Evolutionary conservation across 2,329 filamentous ascomycete genomes (phyloP).

Genomic region (Aaosphaeria arxii): DNA sequence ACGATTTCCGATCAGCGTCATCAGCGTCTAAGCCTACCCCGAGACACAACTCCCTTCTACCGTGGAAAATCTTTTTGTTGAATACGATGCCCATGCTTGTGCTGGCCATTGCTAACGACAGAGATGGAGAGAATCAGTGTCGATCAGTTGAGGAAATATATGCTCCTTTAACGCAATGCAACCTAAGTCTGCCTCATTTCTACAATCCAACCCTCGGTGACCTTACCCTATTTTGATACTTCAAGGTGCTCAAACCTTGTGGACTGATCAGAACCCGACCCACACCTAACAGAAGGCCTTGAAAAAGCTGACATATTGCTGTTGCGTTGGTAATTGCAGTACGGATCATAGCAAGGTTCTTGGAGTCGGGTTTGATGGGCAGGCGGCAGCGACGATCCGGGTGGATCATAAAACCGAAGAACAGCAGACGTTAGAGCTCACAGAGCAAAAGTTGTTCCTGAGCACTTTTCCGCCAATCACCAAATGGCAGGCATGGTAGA

Average conservation of each 20-base stretch:
- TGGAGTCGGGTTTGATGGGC: constrained; percentile 13
- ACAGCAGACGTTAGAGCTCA: constrained; percentile 18
- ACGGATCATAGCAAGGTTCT: constrained; percentile 14
- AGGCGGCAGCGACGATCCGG: constrained; percentile 9
- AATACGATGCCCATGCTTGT: too few species aligned
- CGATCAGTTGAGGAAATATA: too few species aligned
- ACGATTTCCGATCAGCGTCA: too few species aligned
- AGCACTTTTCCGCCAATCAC: constrained; percentile 14
- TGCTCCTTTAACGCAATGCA: constrained; percentile 5
- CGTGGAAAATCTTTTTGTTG: too few species aligned
- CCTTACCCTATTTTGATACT: too few species aligned
- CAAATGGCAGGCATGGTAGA: constrained; percentile 13
- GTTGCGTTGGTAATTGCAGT: constrained; percentile 1
- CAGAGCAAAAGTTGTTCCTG: constrained; percentile 10
- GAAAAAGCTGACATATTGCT: constrained; percentile 4
- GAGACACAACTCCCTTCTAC: too few species aligned
- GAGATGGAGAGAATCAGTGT: too few species aligned
- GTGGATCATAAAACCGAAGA: constrained; percentile 8
- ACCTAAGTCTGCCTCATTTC: constrained; percentile 8
- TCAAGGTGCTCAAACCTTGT: too few species aligned
- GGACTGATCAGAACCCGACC: not conserved
- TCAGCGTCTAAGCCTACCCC: too few species aligned
- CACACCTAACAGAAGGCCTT: not conserved
- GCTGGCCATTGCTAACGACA: too few species aligned
- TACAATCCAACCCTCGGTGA: too few species aligned